These are phyloP conservation scores for Alopecurus myosuroides DNA, from an alignment of 176 grass and related monocot species.

Conservation along the genomic window DNA sequence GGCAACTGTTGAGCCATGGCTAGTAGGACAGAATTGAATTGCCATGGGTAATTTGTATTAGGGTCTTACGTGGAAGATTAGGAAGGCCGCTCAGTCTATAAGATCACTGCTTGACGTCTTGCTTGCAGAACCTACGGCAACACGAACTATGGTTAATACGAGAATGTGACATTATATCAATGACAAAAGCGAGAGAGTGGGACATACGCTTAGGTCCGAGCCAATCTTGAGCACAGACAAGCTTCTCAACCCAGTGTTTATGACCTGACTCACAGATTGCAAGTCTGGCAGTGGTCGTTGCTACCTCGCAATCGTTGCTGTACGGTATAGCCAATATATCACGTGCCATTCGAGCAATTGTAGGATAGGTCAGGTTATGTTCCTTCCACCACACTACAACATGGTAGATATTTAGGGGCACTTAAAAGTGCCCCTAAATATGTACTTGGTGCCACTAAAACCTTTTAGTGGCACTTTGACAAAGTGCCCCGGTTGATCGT, in stretches of 20 bases:
- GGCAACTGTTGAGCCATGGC: neutral
- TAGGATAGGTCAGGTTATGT: slow-evolving; percentile 20
- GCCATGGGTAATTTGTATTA: neutral
- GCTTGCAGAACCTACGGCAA: neutral
- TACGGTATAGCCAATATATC: slow-evolving; percentile 27
- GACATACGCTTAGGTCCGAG: slow-evolving; percentile 8
- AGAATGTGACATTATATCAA: neutral
- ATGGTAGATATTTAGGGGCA: no score
- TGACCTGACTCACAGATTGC: slow-evolving; percentile 4
- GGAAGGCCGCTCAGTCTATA: neutral
- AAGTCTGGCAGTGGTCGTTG: slow-evolving; percentile 17
- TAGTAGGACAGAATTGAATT: neutral
- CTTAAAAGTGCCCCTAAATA: no score
- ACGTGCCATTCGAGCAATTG: slow-evolving; percentile 11
- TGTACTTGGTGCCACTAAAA: no score
- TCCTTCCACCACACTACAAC: slow-evolving; percentile 41
- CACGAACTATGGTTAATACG: neutral
- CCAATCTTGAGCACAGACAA: slow-evolving; percentile 25
- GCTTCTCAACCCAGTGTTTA: slow-evolving; percentile 12
- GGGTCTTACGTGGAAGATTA: neutral
- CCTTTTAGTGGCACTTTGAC: no score
- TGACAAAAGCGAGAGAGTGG: neutral
- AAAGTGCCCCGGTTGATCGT: no score
- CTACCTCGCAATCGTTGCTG: neutral
- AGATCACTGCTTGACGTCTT: neutral